Evolutionary conservation across 1,139 yeast genomes (phyloP).

Genomic region (Yamadazyma songkhlaensis): DNA sequence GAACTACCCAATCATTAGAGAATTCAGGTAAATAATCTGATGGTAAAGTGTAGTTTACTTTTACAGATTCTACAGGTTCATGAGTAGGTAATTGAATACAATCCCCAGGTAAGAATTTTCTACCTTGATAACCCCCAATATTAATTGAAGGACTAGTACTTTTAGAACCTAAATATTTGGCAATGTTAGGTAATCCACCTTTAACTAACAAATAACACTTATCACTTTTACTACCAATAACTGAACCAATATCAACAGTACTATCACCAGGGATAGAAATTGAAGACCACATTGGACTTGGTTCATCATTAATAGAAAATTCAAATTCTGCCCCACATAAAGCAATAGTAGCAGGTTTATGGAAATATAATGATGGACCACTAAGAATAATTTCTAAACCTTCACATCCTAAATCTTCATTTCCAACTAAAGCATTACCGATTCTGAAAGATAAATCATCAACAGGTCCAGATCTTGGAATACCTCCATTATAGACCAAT

Average conservation of each 20-base stretch:
- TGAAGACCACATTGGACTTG: conserved; percentile 6
- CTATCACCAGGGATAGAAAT: conserved; percentile 5
- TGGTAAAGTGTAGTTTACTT: conserved; percentile 2
- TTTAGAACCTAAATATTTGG: conserved; percentile 7
- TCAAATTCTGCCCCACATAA: conserved; percentile 6
- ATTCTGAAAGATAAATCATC: conserved; percentile 6
- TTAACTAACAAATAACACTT: conserved; percentile 5
- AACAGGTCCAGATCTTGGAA: conserved; percentile 7
- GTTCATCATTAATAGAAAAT: conserved; percentile 4
- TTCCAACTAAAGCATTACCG: conserved; percentile 6
- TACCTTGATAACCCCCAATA: conserved; percentile 8
- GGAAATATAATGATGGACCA: conserved; percentile 7
- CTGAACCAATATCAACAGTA: conserved; percentile 4
- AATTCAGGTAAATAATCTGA: neutral
- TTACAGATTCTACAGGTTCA: neutral
- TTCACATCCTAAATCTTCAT: conserved; percentile 5
- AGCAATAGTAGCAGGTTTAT: conserved; percentile 6
- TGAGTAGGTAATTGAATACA: conserved; percentile 4
- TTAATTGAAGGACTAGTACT: conserved; percentile 6
- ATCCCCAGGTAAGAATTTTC: conserved; percentile 7
- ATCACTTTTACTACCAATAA: neutral
- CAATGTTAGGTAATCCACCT: conserved; percentile 7
- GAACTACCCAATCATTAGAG: conserved; percentile 1
- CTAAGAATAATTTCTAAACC: conserved; percentile 5
- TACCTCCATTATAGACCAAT: conserved; percentile 7